Evolutionary conservation across 345 rosid genomes (phyloP), one percentile per base, ranked within the genome.

Genomic region (Luvunga scandens): DNA sequence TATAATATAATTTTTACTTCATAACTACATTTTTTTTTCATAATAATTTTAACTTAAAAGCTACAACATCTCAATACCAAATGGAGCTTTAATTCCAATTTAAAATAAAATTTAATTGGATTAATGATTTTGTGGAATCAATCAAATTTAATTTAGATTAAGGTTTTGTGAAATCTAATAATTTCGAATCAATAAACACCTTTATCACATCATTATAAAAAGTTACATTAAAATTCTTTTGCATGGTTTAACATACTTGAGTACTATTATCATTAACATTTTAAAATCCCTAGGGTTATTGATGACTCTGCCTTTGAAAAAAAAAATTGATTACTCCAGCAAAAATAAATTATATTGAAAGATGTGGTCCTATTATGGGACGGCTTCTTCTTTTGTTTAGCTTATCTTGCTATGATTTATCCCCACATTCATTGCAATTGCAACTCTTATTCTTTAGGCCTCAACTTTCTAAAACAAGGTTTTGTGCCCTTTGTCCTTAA

Each of bases 391-490:
- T 64, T 28, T 62, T 64, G 59, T 19, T 1, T 19, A 25, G 78
- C 73, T 80, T 83, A 45, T 45, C 50, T 13, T 45, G 12, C 13
- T 45, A 45, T 63, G 36, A 55, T 71, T 55, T 39, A 79, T 78
- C 79, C 88, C 89, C 85, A 81, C 86, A 34, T 24, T 72, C 87
- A 86, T 86, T 80, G 68, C 83, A 6, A 61, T 60, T 76, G 77
- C 78, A 82, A 75, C 60, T 74, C 61, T 71, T 45, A 31, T 31
- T 65, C 5, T 73, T 77, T 75, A 74, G 82, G 85, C 78, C 81
- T 75, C 83, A 77, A 84, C 89, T 90, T 87, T 90, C 78, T 81
- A 86, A 84, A 87, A 87, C 88, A 87, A 86, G 84, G 87, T 66
- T 81, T 86, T 81, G 84, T 84, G 91, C 84, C 30, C 73, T 80